Evolutionary conservation across 495 filamentous ascomycete species (phyloP), one percentile per base, ranked within the genome.

Genomic region (Aspergillus egyptiacus): DNA sequence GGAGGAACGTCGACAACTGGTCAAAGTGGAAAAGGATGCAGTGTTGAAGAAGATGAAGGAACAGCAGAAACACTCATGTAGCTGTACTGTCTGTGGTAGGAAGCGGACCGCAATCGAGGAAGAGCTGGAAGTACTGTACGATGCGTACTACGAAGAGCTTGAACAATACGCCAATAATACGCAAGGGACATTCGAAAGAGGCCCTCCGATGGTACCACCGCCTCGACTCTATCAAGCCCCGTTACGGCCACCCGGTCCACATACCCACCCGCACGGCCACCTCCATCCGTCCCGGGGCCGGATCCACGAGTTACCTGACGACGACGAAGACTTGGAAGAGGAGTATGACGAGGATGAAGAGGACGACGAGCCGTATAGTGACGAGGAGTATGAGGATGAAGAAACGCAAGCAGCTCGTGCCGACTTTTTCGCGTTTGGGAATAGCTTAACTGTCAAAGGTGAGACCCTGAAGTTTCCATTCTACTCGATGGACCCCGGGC

Each of bases 21-120:
- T 99, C 53, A 96, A 95, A 65, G 90, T 99, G 9, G 93, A 99
- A 69, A 99, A 99, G 63, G 90, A 97, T 69, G 93, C 94, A 5
- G 93, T 99, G 1, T 68, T 99, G 43, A 87, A 87, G 56, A 99
- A 99, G 71, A 99, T 99, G 93, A 98, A 99, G 71, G 94, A 99
- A 65, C 93, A 99, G 68, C 93, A 99, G 65, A 97, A 96, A 67
- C 93, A 97, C 62, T 97, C 93, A 3, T 99, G 93, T 70, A 96
- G 90, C 61, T 99, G 93, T 59, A 95, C 87, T 5, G 91, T 97
- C 31, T 99, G 93, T 71, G 93, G 93, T 41, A 81, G 93, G 54
- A 99, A 97, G 68, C 81, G 93, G 36, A 96, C 87, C 6, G 93
- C 93, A 7, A 99, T 99, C 58, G 93, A 99, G 66, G 93, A 99